Conservation (phyloP, 2,329 filamentous ascomycete species). For the Beauveria brongniartii region DNA sequence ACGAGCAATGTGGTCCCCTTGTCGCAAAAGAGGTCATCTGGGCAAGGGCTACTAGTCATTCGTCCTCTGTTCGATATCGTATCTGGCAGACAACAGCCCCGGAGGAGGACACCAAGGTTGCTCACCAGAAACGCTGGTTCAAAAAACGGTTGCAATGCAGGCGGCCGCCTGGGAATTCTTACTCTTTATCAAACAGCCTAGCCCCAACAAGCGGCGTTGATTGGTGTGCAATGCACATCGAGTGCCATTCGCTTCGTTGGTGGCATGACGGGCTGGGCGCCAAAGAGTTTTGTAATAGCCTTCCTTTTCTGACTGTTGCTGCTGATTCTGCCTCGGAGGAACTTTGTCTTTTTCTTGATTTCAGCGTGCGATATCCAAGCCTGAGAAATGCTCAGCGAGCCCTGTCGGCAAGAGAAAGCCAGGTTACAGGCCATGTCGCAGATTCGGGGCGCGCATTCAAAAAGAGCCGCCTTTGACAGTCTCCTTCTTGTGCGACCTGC, state of each 20-base stretch:
- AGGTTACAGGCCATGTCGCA: background rate
- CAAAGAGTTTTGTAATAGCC: background rate
- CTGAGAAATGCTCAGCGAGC: background rate
- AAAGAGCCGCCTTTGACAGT: background rate
- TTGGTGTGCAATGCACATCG: too few relatives aligned
- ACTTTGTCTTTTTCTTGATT: background rate
- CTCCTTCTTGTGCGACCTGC: background rate
- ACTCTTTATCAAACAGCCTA: too few relatives aligned
- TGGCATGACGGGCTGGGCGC: background rate
- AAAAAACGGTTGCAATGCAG: too few relatives aligned
- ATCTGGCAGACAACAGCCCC: too few relatives aligned
- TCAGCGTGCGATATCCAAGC: background rate
- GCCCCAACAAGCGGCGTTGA: too few relatives aligned
- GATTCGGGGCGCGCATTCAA: background rate
- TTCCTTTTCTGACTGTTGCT: too few relatives aligned
- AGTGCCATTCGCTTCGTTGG: too few relatives aligned
- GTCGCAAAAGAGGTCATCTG: background rate
- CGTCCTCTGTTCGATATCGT: background rate
- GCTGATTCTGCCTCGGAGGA: too few relatives aligned
- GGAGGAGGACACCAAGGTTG: too few relatives aligned
- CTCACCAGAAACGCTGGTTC: too few relatives aligned
- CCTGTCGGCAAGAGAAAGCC: background rate
- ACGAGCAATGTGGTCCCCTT: background rate
- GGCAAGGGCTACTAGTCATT: background rate
- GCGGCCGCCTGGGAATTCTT: too few relatives aligned